Conservation (phyloP, 2,329 filamentous ascomycete genomes). For the Colletotrichum chlorophyti region DNA sequence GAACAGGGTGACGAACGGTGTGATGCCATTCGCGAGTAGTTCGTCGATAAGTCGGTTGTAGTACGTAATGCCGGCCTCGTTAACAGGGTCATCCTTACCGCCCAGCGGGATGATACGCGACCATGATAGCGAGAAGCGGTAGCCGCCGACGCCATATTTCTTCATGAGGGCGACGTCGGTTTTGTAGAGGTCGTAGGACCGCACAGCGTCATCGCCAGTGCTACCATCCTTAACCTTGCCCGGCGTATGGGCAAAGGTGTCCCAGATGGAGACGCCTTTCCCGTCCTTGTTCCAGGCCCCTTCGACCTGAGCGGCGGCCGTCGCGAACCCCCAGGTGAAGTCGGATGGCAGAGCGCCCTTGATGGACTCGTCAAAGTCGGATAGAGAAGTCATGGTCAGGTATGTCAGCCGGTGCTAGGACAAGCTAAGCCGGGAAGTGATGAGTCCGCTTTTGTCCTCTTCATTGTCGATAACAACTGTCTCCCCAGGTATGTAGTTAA, state of each 20-base stretch:
- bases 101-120: conserved; percentile 69
- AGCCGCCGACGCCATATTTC: conserved; percentile 62
- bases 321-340: conserved; percentile 49
- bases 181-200: conserved; percentile 48
- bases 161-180: conserved; percentile 67
- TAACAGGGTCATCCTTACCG: conserved; percentile 67
- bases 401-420: not conserved
- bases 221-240: conserved; percentile 47
- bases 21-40: conserved; percentile 62
- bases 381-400: conserved; percentile 23
- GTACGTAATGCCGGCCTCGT: conserved; percentile 64
- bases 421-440: not conserved
- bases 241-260: conserved; percentile 45
- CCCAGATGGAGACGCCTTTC: conserved; percentile 49
- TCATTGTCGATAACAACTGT: not conserved
- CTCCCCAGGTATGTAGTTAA: not conserved
- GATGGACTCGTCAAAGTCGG: conserved; percentile 35
- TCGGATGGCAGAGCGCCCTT: conserved; percentile 39
- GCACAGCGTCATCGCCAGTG: conserved; percentile 44
- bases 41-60: conserved; percentile 68
- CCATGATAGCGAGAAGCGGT: conserved; percentile 71
- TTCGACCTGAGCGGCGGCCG: conserved; percentile 48
- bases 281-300: conserved; percentile 49
- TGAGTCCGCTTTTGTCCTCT: not conserved
- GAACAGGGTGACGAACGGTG: conserved; percentile 67